Base-by-base conservation (phyloP, 2,329 filamentous ascomycete species). In the Hypoxylon rubiginosum region DNA sequence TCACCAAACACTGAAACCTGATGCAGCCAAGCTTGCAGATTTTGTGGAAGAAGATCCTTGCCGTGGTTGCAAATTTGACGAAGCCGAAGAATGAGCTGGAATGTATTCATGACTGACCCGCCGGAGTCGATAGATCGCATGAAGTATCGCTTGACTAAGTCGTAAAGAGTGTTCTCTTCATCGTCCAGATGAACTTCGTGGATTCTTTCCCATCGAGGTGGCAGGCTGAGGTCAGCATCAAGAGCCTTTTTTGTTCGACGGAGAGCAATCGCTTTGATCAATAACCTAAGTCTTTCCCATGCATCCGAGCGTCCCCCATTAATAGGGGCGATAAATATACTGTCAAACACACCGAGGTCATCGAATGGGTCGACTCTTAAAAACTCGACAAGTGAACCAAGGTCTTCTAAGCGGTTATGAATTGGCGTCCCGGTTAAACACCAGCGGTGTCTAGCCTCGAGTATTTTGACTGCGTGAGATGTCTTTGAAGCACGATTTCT, bases 31-130 rank as follows among this genome's bases (percentile, higher is more conserved):
- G 24, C 3, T 51, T 21, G 45, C 7, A 63, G 24, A 26, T 36
- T 43, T 2, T 39, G 39, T 4, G 64, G 64, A 28, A 66, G 64
- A 11, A 66, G 26, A 36, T 56, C 59, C 17, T 39, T 45, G 17
- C 64, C 59, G 19, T 66, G 64, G 46, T 66, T 66, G 15, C 64
- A 66, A 46, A 66, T 57, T 24, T 66, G 64, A 15, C 59, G 64
- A 56, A 63, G 64, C 19, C 59, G 59, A 36, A 60, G 59, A n/a
- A 66, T 60, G 21, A 66, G 36, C 34, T 63, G 64, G 24, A 63
- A 66, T n/a, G 64, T 58, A 26, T 57, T 63, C 64, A 59, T 66
- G 9, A 19, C 17, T 21, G 43, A 41, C 9, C 28, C 39, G 17
- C 41, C 55, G 34, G 51, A 56, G 45, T 60, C 24, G 17, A 63